Conservation (phyloP, 257 asterid genomes). For the Orobanche coerulescens region DNA sequence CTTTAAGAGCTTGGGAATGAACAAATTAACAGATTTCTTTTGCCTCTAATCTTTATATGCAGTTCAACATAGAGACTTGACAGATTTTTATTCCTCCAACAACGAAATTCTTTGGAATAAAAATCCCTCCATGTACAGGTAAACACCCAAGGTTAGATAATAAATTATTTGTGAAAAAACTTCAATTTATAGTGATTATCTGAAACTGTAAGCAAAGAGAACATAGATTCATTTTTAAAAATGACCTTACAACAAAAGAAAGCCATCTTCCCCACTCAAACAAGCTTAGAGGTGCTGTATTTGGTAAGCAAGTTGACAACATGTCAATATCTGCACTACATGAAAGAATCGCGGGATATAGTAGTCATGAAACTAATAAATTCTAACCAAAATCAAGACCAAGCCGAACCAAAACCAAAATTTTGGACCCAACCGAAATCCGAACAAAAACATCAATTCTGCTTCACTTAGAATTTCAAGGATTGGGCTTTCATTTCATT, state of each 20-base stretch:
- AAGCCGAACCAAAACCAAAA: no score
- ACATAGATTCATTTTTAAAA: not conserved
- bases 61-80: not conserved
- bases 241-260: not conserved
- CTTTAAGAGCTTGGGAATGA: not conserved
- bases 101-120: not conserved
- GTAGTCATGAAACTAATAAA: not conserved
- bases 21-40: not conserved
- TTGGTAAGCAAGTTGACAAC: not conserved
- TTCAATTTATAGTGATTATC: not conserved
- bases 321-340: not conserved
- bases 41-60: not conserved
- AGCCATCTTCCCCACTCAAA: not conserved
- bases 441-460: no score
- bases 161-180: not conserved
- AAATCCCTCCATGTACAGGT: not conserved
- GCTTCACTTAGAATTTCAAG: no score
- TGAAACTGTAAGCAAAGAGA: not conserved
- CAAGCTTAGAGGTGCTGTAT: not conserved
- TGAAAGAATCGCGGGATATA: not conserved
- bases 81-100: slow-evolving; percentile 1
- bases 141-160: not conserved
- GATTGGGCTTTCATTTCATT: no score
- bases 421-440: no score
- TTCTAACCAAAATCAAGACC: no score